Percentiles rank a stretch among this genome's conserved stretches.
These are phyloP conservation scores for Eucalyptus pauciflora DNA, from an alignment of 345 rosid species.

Conservation along the genomic window DNA sequence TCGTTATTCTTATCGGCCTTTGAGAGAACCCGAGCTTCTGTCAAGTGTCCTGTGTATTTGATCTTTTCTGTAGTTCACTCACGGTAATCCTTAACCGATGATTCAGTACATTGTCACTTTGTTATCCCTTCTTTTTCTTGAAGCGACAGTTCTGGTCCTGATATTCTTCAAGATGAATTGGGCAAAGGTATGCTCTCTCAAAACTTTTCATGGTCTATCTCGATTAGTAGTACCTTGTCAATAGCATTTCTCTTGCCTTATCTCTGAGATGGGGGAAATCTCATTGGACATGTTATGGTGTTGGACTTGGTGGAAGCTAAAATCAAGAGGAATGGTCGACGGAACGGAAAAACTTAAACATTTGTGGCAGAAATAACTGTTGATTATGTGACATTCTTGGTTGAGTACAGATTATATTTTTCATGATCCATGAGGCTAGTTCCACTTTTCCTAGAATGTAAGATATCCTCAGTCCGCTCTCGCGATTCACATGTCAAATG, in stretches of 20 bases:
- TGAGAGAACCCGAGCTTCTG: neutral
- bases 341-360: neutral
- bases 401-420: neutral
- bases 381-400: neutral
- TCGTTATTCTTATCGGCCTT: neutral
- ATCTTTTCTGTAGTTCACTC: neutral
- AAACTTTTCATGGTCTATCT: neutral
- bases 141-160: constrained; percentile 15
- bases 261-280: neutral
- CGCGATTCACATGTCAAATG: neutral
- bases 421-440: neutral
- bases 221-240: neutral
- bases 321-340: neutral
- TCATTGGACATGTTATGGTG: neutral
- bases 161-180: constrained; percentile 38
- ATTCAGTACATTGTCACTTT: constrained; percentile 23
- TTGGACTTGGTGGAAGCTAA: neutral
- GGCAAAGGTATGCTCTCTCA: constrained; percentile 20
- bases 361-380: neutral
- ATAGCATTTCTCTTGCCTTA: neutral
- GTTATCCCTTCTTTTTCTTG: constrained; percentile 20
- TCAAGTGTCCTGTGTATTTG: neutral
- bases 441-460: neutral
- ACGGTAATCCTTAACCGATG: constrained; percentile 4
- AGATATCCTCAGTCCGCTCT: neutral